A percentile compares a stretch with the other conserved stretches of the same genome.
Evolutionary conservation across 2,329 filamentous ascomycete species (phyloP).

Genomic region (Dothidotthia symphoricarpi): DNA sequence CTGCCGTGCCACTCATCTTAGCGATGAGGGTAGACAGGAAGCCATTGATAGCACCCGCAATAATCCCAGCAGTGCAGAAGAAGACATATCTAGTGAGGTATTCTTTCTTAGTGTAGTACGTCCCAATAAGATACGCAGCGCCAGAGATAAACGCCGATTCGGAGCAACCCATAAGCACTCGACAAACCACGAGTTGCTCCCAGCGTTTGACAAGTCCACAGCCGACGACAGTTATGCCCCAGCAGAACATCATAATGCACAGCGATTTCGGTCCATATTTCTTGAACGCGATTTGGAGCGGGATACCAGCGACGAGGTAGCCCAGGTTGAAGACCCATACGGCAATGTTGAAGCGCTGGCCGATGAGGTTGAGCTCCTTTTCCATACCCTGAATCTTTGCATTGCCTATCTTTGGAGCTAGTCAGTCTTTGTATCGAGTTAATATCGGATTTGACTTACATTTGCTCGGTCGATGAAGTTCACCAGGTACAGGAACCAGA

Average conservation of each 20-base stretch:
- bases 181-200: constrained; percentile 29
- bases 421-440: no score
- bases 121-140: constrained; percentile 31
- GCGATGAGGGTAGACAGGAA: constrained; percentile 49
- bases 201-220: constrained; percentile 30
- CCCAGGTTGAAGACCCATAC: constrained; percentile 42
- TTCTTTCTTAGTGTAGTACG: constrained; percentile 53
- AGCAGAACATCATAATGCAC: constrained; percentile 36
- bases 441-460: no score
- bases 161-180: constrained; percentile 32
- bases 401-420: constrained; percentile 32
- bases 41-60: constrained; percentile 58
- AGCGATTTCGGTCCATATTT: constrained; percentile 35
- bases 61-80: constrained; percentile 53
- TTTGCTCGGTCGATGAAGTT: constrained; percentile 32
- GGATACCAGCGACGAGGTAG: constrained; percentile 39
- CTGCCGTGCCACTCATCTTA: constrained; percentile 27
- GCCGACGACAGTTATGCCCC: constrained; percentile 37
- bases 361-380: constrained; percentile 34
- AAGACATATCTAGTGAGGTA: constrained; percentile 54
- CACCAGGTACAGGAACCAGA: constrained; percentile 37
- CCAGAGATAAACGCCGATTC: constrained; percentile 33
- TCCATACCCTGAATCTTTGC: constrained; percentile 41
- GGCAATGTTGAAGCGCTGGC: constrained; percentile 40
- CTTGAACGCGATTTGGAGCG: constrained; percentile 37